Evolutionary conservation across 1,284 basidiomycete genomes (phyloP), one percentile per base, ranked within the genome.

Genomic region (Ustilago xerochloae): DNA sequence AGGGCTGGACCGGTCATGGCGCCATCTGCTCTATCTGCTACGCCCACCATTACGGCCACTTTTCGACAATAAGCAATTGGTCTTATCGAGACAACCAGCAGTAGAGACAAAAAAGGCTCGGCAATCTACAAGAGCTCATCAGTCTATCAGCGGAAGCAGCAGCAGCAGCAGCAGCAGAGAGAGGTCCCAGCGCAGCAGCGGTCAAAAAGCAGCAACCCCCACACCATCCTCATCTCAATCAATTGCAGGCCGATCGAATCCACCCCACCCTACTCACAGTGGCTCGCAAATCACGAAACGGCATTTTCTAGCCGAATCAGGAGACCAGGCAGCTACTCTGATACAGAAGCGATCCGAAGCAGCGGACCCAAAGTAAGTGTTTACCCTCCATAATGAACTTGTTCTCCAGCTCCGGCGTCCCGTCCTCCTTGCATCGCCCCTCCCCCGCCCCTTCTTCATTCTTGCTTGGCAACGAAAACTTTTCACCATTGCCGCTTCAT

Each of bases 211-310:
- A 26, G 24, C 55, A 26, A n/a, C n/a, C n/a, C 66, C 52, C 50
- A 54, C 66, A 24, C 47, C 60, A 28, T 59, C 66, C 41, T 63
- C 56, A 63, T 60, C 55, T 54, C 41, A 16, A 9, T 12, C 30
- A n/a, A n/a, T 29, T n/a, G 41, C 30, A 36, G 46, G 32, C 28
- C 2, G 38, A 29, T 29, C n/a, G 12, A 33, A 16, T 24, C 10
- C 60, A 59, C 9, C 56, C 57, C 56, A 63, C 60, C 32, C 47
- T 9, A 28, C 15, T 8, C 28, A 41, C 33, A n/a, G 22, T 18
- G 6, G 45, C 10, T 15, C 35, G 18, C 41, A 29, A 22, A 35
- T 18, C 4, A 12, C 29, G 12, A 47, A 45, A 13, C 46, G 39
- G 29, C 45, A 35, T 6, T 30, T 49, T 7, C 28, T 10, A 16